These are phyloP conservation scores for sorghum (Sorghum bicolor) DNA, from an alignment of 176 grass and related monocot genomes.

Conservation along the genomic window DNA sequence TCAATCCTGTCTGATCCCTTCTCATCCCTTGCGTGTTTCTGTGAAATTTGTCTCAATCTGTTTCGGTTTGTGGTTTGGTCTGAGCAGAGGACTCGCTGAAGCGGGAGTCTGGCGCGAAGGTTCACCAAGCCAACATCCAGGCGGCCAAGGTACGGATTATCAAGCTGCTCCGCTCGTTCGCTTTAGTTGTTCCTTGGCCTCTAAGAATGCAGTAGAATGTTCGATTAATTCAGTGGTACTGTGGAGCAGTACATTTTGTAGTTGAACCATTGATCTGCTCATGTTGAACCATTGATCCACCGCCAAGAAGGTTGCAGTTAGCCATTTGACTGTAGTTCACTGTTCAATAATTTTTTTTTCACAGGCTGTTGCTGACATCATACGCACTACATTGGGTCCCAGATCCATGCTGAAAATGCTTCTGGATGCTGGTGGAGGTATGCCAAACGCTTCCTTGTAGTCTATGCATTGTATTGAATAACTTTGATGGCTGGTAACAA, in stretches of 20 bases:
- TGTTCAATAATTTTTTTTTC: background rate
- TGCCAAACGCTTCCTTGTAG: background rate
- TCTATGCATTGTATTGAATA: background rate
- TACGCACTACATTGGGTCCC: slow-evolving; percentile 93
- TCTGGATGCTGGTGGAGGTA: slow-evolving; percentile 91
- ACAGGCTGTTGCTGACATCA: slow-evolving; percentile 95
- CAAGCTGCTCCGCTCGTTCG: background rate
- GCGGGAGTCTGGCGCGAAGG: slow-evolving; percentile 81
- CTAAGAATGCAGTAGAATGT: too few species aligned
- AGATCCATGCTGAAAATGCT: slow-evolving; percentile 99
- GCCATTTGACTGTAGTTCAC: background rate
- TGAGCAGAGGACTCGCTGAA: slow-evolving; percentile 91
- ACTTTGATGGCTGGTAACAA: background rate
- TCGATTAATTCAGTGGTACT: too few species aligned
- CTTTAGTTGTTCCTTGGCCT: too few species aligned
- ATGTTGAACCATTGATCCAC: too few species aligned
- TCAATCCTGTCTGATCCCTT: slow-evolving; percentile 30
- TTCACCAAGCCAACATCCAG: slow-evolving; percentile 88
- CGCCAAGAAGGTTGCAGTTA: background rate
- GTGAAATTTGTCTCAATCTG: slow-evolving; percentile 14
- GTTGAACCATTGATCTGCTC: background rate
- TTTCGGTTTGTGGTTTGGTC: slow-evolving; percentile 11
- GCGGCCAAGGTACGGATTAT: slow-evolving; percentile 68
- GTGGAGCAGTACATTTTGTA: too few species aligned
- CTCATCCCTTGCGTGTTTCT: background rate